Evolutionary conservation across 2,329 filamentous ascomycete genomes (phyloP), one percentile per base, ranked within the genome.

Genomic region (Escovopsis weberi): DNA sequence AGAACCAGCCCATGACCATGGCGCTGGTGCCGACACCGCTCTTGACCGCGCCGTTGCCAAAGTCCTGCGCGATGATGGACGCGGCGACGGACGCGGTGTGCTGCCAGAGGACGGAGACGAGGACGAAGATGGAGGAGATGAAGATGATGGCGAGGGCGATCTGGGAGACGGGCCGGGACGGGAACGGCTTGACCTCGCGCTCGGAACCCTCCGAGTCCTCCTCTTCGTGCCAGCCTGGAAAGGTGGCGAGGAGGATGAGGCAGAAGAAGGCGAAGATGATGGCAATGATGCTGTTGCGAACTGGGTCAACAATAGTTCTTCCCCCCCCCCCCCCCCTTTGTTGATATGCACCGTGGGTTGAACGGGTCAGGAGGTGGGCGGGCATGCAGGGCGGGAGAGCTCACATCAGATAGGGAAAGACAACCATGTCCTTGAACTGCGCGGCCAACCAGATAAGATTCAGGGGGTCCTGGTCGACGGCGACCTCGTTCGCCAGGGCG

Each of bases 1-100:
- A 85, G 64, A 98, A 96, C 91, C 91, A 98, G 45, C 91, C 91
- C 56, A 98, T 72, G 15, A 95, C 85, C 85, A 98, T 96, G 44
- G 91, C 89, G 34, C 82, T 85, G 39, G 85, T 88, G n/a, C 88
- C 88, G 11, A 95, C 86, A 32, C 88, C 88, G 44, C 81, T 85
- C 59, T 74, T 78, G 44, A 95, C 85, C 50, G 80, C 85, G 37
- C 88, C 88, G 60, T 95, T 95, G 33, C 82, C 88, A 51, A 95
- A 76, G 57, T 94, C 87, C 68, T 94, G 85, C 1, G 88, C 86
- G 50, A 98, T 88, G 50, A 93, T 84, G 46, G 86, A 87, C 19
- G 91, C 91, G 32, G 89, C 89, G 1, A 98, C 91, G 0, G 89
- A 95, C 0, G 91, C 91, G 6, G 91, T 98, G 56, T 98, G 91